These are phyloP conservation scores for Niveomyces coronatus DNA, from an alignment of 2,329 filamentous ascomycete genomes.

Conservation along the genomic window DNA sequence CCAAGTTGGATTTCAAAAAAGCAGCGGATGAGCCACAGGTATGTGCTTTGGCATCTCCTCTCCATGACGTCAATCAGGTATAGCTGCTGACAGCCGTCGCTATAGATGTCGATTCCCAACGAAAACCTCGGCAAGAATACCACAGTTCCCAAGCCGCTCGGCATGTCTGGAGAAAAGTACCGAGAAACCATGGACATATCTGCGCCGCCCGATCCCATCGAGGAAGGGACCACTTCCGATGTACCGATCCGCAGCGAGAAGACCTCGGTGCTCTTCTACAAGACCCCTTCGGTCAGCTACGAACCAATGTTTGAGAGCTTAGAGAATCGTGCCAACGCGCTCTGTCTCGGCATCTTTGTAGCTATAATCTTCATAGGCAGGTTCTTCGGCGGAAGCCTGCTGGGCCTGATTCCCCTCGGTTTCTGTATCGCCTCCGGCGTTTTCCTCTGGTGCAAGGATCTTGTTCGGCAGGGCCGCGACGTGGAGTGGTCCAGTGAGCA, in stretches of 20 bases:
- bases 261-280: slow-evolving; percentile 92
- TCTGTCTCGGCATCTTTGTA: slow-evolving; percentile 62
- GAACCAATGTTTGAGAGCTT: slow-evolving; percentile 75
- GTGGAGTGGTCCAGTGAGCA: slow-evolving; percentile 85
- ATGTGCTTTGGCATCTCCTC: slow-evolving; percentile 10
- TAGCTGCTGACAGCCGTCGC: not conserved
- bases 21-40: slow-evolving; percentile 63
- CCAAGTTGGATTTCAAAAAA: slow-evolving; percentile 57
- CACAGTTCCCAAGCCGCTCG: slow-evolving; percentile 58
- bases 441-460: slow-evolving; percentile 82
- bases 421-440: slow-evolving; percentile 66
- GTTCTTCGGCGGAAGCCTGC: slow-evolving; percentile 66
- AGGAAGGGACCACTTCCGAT: slow-evolving; percentile 74
- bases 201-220: slow-evolving; percentile 78
- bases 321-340: slow-evolving; percentile 61
- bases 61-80: too few species aligned
- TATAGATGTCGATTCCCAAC: slow-evolving; percentile 73
- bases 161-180: slow-evolving; percentile 70
- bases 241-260: slow-evolving; percentile 94
- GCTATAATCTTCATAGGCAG: slow-evolving; percentile 69
- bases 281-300: slow-evolving; percentile 80
- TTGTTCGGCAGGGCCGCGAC: slow-evolving; percentile 71
- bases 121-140: slow-evolving; percentile 72
- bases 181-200: slow-evolving; percentile 79
- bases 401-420: slow-evolving; percentile 65